Evolutionary conservation across 1,284 basidiomycete species (phyloP), one percentile per base, ranked within the genome.

Genomic region (Trichosporon ovoides): DNA sequence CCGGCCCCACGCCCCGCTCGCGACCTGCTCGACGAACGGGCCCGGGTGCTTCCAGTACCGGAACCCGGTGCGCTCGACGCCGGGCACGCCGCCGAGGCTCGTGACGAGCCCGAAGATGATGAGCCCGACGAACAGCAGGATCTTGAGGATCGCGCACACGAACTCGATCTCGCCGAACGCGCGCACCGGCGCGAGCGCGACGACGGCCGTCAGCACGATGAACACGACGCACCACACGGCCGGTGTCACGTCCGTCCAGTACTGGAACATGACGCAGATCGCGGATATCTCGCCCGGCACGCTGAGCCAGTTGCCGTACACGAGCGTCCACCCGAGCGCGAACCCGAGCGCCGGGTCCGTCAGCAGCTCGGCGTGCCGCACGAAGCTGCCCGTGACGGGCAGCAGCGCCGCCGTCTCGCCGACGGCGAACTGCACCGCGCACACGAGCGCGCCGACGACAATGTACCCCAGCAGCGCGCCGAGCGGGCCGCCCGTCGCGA

Each of bases 111-210:
- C 82, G 19, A 84, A 72, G 59, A 85, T 81, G 60, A 84, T 84
- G 31, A 75, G 56, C 10, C 72, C 72, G 46, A 81, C 79, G 62
- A 88, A 85, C 1, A 87, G 87, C 49, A 87, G 76, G 31, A 90
- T 85, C 75, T 89, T 89, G 72, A 89, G 84, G 10, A 85, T 85
- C 7, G 83, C 83, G 63, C 67, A 63, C 84, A 85, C 67, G 86
- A 89, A 89, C 73, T 89, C 87, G 16, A 56, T 37, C 53, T 68
- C 67, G 18, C 67, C 67, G 35, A 66, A 65, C 34, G 46, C 63
- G 7, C 56, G 31, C 18, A 68, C 58, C 7, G 57, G 56, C 53
- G 56, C 46, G 59, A 65, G 64, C 20, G 56, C 65, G 3, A 66
- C 58, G 12, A 48, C 7, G 7, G 50, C 56, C 0, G 58, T 57